Evolutionary conservation across 2,329 filamentous ascomycete species (phyloP).

Genomic region (Laburnicola sp.): DNA sequence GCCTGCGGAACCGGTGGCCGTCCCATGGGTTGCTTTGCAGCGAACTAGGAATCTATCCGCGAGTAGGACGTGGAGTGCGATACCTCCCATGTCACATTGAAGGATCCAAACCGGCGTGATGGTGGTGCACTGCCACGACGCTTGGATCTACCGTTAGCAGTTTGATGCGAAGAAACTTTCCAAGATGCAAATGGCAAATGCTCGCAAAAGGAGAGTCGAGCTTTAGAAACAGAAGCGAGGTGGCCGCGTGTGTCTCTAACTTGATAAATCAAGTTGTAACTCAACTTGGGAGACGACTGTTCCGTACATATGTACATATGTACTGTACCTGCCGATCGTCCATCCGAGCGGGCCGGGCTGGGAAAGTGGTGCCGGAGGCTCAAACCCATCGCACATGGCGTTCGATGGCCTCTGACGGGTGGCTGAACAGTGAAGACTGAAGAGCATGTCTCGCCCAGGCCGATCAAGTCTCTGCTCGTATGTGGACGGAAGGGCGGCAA

Average conservation of each 20-base stretch:
- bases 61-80: background rate
- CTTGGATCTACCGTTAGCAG: conserved; percentile 5
- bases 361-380: conserved; percentile 15
- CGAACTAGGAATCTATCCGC: background rate
- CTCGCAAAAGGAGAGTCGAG: background rate
- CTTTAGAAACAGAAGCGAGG: background rate
- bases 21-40: conserved; percentile 3
- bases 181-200: background rate
- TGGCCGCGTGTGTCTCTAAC: too few species aligned
- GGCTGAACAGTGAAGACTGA: background rate
- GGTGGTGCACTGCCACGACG: background rate
- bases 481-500: background rate
- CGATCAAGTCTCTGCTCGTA: background rate
- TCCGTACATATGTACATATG: too few species aligned
- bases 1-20: conserved; percentile 2
- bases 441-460: conserved; percentile 10
- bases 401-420: conserved; percentile 3
- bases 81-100: conserved; percentile 7
- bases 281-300: too few species aligned
- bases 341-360: background rate
- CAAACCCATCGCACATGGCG: conserved; percentile 15
- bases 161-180: background rate
- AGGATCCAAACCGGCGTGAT: conserved; percentile 5
- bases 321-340: conserved; percentile 21
- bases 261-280: too few species aligned